A percentile compares a stretch with the other conserved stretches of the same genome.
Evolutionary conservation across 495 filamentous ascomycete species (phyloP).

Genomic region (Aspergillus diversus): DNA sequence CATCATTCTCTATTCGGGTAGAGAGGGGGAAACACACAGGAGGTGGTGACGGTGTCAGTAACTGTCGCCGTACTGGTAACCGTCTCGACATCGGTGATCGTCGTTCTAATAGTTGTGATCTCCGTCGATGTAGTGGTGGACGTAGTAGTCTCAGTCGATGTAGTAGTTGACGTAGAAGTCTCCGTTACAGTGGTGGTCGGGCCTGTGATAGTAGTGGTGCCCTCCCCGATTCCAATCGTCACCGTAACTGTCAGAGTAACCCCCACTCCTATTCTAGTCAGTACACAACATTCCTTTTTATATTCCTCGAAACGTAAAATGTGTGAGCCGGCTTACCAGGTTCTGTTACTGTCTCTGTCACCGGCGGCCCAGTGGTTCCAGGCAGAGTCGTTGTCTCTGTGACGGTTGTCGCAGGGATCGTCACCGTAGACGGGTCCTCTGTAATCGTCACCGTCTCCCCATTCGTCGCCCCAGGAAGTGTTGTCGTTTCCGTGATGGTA

Average conservation of each 20-base stretch:
- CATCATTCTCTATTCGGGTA: background rate
- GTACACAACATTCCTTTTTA: no score
- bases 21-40: background rate
- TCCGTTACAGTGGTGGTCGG: background rate
- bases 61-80: background rate
- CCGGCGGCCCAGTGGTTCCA: no score
- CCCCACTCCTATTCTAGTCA: background rate
- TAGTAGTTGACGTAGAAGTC: background rate
- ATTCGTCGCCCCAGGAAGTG: background rate
- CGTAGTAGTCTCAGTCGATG: no score
- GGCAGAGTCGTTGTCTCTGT: no score
- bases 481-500: background rate
- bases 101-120: slow-evolving; percentile 21
- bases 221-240: background rate
- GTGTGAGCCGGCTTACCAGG: no score
- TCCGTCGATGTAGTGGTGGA: slow-evolving; percentile 2
- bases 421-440: background rate
- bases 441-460: background rate
- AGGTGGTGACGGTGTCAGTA: background rate
- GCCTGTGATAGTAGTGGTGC: background rate
- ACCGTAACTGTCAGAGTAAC: background rate
- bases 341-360: no score
- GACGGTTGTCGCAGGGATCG: background rate
- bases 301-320: no score
- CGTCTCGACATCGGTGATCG: background rate